phyloP scores from a whole-genome alignment of 148 eudicot species.

The Chenopodium formosanum region DNA sequence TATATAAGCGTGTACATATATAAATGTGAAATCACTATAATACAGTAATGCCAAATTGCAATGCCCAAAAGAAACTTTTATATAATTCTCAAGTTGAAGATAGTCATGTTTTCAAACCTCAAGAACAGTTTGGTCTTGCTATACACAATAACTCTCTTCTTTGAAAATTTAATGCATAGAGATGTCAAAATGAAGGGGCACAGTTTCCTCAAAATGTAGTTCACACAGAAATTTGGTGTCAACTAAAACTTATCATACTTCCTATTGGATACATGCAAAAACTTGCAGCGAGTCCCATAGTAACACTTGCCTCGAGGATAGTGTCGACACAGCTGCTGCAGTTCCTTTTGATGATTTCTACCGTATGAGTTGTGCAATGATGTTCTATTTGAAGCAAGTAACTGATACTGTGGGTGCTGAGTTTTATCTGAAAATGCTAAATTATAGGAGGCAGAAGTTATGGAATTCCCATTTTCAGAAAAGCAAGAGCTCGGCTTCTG shows the following conservation, averaged over 20 bases:
- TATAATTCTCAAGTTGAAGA: neutral
- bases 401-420: neutral
- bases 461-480: neutral
- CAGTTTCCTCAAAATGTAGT: neutral
- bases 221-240: neutral
- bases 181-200: neutral
- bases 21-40: too few species aligned
- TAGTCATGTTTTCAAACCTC: neutral
- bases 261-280: constrained; percentile 25
- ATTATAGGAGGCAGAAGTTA: neutral
- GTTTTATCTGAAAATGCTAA: neutral
- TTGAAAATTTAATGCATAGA: neutral
- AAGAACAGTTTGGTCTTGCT: neutral
- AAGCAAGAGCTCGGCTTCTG: neutral
- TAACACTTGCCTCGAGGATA: constrained; percentile 31
- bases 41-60: too few species aligned
- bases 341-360: constrained; percentile 17
- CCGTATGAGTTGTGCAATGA: neutral
- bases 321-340: constrained; percentile 19
- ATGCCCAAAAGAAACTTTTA: too few species aligned
- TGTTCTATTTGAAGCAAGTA: neutral
- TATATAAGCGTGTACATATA: too few species aligned
- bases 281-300: constrained; percentile 31
- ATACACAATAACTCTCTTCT: neutral
- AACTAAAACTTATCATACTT: neutral